Base-by-base conservation (phyloP, 805 yeast species). In the Candida ascalaphidarum region DNA sequence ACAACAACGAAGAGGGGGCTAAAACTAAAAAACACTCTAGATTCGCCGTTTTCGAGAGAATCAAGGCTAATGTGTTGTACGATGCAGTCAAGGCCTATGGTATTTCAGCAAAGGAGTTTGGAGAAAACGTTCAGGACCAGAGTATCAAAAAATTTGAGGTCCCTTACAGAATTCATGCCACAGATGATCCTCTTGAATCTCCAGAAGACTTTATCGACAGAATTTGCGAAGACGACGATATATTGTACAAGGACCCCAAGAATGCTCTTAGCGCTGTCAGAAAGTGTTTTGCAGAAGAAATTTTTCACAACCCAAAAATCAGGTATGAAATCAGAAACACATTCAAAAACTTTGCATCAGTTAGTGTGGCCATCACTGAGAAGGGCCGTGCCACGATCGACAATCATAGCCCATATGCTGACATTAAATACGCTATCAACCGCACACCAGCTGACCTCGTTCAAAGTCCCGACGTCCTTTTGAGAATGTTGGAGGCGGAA, bases 401-500 rank as follows among this genome's bases (percentile, higher is more conserved):
- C 40, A 77, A 71, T 29, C 78, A 77, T 40, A 78, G 88, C 30
- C 81, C 86, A 2, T 88, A 77, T 44, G 85, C 82, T 34, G 95
- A 85, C 46, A 78, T 92, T 58, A 92, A 92, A 49, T 92, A 92
- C 55, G 94, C 96, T 14, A 69, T 75, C 32, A 82, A 85, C 54
- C 71, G 92, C 48, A 67, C 82, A 2, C 77, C 88, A 11, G 68
- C 70, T n/a, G 85, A 85, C 33, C 73, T 92, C 45, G 68, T 73
- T 5, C 62, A 62, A 21, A 66, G 74, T 31, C 97, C 98, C 2
- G 95, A 85, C 42, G 59, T 81, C 22, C 84, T 81, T 41, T 62
- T 92, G 44, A 72, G 94, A 45, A 92, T 92, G 95, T 57, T 88
- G 27, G 88, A 81, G 46, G 98, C 97, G 2, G 98, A 92, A 50